Evolutionary conservation across 805 yeast species (phyloP).

Genomic region (Nakazawaea ambrosiae): DNA sequence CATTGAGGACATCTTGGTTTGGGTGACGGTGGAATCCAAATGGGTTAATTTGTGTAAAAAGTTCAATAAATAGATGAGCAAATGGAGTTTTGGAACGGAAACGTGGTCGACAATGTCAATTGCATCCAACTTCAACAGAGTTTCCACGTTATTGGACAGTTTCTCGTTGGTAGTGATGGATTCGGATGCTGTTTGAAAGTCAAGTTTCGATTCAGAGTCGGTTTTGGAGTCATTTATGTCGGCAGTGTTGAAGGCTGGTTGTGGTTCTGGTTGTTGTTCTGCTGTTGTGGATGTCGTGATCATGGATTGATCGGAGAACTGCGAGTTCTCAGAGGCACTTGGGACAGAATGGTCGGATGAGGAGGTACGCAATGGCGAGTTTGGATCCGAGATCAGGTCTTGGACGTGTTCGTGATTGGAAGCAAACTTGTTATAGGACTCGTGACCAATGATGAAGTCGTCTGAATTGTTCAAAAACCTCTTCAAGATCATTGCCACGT

Average conservation of each 20-base stretch:
- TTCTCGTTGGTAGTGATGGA: no score
- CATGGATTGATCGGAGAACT: no score
- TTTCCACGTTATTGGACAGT: no score
- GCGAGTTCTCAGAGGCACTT: neutral
- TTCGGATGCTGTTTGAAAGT: no score
- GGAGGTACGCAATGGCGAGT: no score
- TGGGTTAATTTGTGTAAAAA: conserved; percentile 19
- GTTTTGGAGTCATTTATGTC: no score
- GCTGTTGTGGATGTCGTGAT: no score
- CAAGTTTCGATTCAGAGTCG: no score
- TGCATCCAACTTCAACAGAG: no score
- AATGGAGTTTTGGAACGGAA: conserved; percentile 19
- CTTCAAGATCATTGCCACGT: conserved; percentile 28
- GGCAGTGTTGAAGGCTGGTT: no score
- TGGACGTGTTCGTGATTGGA: conserved; percentile 4
- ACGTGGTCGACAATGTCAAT: no score
- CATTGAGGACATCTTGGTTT: conserved; percentile 29
- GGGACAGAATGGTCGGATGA: neutral
- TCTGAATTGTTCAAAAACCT: conserved; percentile 26
- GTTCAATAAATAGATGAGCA: conserved; percentile 21
- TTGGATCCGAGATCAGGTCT: neutral
- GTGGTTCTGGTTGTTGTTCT: no score
- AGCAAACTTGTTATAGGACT: conserved; percentile 7
- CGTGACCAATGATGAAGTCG: conserved; percentile 21
- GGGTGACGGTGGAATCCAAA: conserved; percentile 16